Base-by-base conservation (phyloP, 2,329 filamentous ascomycete species). In the Plectosphaerella plurivora region DNA sequence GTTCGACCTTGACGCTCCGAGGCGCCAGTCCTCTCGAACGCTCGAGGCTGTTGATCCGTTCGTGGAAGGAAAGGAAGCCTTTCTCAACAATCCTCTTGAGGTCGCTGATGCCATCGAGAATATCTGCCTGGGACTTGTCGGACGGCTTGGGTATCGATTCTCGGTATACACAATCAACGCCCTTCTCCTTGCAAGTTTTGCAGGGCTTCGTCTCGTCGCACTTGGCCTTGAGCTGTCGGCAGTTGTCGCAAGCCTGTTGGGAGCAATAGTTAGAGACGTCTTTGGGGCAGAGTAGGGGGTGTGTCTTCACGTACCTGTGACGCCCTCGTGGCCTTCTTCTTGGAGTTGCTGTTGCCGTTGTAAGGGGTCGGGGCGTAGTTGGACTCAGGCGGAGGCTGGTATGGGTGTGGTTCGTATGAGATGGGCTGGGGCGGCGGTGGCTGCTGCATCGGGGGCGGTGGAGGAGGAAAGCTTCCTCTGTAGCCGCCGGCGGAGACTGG, bases 131-230 rank as follows among this genome's bases (percentile, higher is more conserved):
- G 3, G 79, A 75, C 65, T 84, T 86, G 62, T 86, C 83, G 57
- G 80, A 96, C 89, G 95, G 93, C 65, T 95, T 94, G 15, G 91
- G 91, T 20, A 91, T 88, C 6, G 94, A 88, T 64, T 97, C 92
- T 59, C 92, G 86, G 68, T 97, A 97, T 68, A 89, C 86, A 73
- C 90, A 99, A 50, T 85, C 79, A 33, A 91, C 79, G 59, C 82
- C 86, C 66, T 95, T 95, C 60, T 97, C 92, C 61, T 87, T 88
- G 68, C 94, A 99, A 62, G 87, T 90, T 65, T 91, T 93, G 61
- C 88, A 87, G 2, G 88, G 91, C 59, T 88, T 85, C 11, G 86
- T 85, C 73, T 96, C 91, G 62, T 96, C 91, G 66, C 91, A 96
- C 70, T 96, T 96, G 14, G 91, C 91, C 69, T 96, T 96, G 39